A percentile compares a stretch with the other conserved stretches of the same genome.
Conservation (phyloP, 2,329 filamentous ascomycete species). For the Fusarium illudens region DNA sequence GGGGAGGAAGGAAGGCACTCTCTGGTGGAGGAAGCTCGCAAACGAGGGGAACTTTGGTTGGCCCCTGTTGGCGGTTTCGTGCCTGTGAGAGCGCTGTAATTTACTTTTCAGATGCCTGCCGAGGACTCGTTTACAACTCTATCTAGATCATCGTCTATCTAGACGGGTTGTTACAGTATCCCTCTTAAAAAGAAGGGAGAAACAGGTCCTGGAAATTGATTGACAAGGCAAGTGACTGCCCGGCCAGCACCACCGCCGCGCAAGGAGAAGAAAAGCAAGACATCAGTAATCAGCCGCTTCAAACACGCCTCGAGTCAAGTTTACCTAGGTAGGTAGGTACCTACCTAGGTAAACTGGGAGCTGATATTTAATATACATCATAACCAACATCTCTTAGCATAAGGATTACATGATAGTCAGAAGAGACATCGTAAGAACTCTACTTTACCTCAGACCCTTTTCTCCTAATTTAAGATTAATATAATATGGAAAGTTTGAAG, state of each 20-base stretch:
- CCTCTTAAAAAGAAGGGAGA: not conserved
- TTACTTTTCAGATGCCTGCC: not conserved
- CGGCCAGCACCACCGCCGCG: not conserved
- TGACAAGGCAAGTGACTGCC: not conserved
- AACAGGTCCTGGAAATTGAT: not conserved
- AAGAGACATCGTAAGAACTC: no score
- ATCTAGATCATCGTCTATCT: not conserved
- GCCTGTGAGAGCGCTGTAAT: not conserved
- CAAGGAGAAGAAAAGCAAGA: not conserved
- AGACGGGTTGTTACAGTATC: not conserved
- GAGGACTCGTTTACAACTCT: not conserved
- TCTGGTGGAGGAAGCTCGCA: not conserved
- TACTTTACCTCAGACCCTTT: no score
- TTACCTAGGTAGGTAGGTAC: no score
- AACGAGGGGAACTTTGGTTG: not conserved
- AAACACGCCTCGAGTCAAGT: not conserved
- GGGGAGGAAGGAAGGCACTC: conserved; percentile 3
- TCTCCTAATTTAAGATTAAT: no score
- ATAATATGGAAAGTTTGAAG: no score
- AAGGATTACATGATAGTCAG: no score
- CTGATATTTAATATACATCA: no score
- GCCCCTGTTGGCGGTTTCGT: not conserved
- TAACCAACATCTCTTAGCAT: no score
- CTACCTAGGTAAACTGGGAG: no score
- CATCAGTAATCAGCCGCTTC: not conserved